Base-by-base conservation (phyloP, 352 stramenopile species). In the Pythium sp. region DNA sequence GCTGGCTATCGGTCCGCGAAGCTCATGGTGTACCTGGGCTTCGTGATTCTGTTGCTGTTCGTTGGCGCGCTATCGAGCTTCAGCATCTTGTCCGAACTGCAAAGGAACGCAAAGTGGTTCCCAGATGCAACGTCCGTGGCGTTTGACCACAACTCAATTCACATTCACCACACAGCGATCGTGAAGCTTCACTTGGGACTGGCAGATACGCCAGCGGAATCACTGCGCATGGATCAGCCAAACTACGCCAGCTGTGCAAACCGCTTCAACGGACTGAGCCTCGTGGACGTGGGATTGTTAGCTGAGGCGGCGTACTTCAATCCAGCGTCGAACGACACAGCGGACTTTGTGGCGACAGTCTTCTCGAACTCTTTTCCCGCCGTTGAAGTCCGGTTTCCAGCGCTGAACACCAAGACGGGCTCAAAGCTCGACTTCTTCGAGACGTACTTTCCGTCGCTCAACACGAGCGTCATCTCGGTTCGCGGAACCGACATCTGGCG, bases 251-350 rank as follows among this genome's bases (percentile, higher is more conserved):
- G 83, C 56, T 96, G 86, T 60, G 73, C 70, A 12, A 94, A 89
- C 70, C 77, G 79, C 36, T 95, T 87, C 84, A 81, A 91, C 14
- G 86, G 83, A 15, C 58, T 95, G 11, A 90, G 73, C 54, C 60
- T 94, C 49, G 80, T 96, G 26, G 91, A 97, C 72, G 82, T 94
- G 55, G 88, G 86, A 6, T 78, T 97, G 30, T 86, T 97, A 28
- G 82, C 89, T 0, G 88, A 97, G 58, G 87, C 91, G 14, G 87
- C 89, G 26, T 97, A 97, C 71, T 96, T 97, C 57, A 78, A 97
- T 51, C 89, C 89, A 4, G 59, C 88, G n/a, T 93, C 89, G n/a
- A 82, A 86, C 38, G 84, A 94, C 55, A 88, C 85, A 0, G 64
- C 73, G 2, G 43, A 81, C 41, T 95, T 93, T 59, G 77, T 95